These are phyloP conservation scores for Selaginella tamariscina DNA, from an alignment of 75 land plant species.

Conservation along the genomic window DNA sequence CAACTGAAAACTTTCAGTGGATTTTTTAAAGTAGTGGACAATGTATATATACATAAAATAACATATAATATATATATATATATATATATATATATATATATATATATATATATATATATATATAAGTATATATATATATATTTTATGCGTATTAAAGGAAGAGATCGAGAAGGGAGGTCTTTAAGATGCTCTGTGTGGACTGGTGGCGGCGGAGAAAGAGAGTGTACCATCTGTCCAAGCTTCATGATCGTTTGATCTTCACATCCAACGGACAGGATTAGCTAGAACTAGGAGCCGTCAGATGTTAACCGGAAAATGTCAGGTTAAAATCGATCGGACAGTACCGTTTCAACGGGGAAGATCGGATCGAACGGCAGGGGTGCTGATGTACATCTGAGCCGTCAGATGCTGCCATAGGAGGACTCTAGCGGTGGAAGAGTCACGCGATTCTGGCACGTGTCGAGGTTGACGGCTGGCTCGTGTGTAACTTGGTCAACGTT, in stretches of 20 bases:
- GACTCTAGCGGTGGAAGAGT: not conserved
- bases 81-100: too few species aligned
- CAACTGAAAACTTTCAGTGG: too few species aligned
- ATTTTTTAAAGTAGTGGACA: not conserved
- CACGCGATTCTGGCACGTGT: not conserved
- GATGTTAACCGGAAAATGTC: not conserved
- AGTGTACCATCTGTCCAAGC: not conserved
- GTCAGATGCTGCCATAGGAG: not conserved
- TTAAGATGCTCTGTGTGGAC: not conserved
- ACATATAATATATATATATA: too few species aligned
- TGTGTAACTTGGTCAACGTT: not conserved
- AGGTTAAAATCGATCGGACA: conserved; percentile 1
- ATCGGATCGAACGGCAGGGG: not conserved
- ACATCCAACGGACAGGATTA: not conserved
- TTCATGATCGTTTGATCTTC: not conserved
- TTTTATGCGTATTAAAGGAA: too few species aligned
- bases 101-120: too few species aligned
- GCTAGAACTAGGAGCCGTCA: not conserved
- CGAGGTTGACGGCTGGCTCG: too few species aligned
- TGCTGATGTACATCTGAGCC: not conserved
- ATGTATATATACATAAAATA: not conserved
- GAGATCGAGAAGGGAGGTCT: not conserved
- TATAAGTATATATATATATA: too few species aligned
- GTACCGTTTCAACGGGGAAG: not conserved
- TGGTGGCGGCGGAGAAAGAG: not conserved